Percentiles rank a stretch among this genome's conserved stretches.
Conservation (phyloP, 768 basidiomycete genomes). For the Imleria badia region DNA sequence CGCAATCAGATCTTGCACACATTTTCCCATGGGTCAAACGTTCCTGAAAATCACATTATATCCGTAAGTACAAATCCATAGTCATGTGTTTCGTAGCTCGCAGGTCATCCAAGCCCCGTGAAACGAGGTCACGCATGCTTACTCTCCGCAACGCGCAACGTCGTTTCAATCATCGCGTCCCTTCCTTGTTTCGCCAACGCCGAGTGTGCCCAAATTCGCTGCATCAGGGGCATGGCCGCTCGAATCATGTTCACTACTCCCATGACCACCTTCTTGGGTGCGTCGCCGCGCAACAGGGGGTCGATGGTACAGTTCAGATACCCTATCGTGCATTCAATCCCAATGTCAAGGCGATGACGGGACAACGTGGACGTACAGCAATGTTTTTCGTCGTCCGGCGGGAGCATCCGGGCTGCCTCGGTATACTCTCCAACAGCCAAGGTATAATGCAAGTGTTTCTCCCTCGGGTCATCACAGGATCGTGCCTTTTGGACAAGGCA, state of each 20-base stretch:
- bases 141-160: neutral
- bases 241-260: neutral
- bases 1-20: neutral
- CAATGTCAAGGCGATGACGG: neutral
- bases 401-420: neutral
- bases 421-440: neutral
- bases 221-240: neutral
- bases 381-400: conserved; percentile 1
- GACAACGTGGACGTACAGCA: neutral
- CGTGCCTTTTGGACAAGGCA: neutral
- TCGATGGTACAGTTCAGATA: neutral
- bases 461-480: neutral
- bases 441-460: neutral
- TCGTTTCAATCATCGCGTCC: neutral
- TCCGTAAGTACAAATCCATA: neutral
- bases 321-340: neutral
- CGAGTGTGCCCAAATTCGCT: neutral
- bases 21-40: no score
- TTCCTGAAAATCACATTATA: neutral
- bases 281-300: neutral
- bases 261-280: neutral
- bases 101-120: no score
- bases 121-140: neutral
- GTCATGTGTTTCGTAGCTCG: no score
- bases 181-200: conserved; percentile 2